These are phyloP conservation scores for Rhodotorula sp. DNA, from an alignment of 1,284 basidiomycete species.

Conservation along the genomic window DNA sequence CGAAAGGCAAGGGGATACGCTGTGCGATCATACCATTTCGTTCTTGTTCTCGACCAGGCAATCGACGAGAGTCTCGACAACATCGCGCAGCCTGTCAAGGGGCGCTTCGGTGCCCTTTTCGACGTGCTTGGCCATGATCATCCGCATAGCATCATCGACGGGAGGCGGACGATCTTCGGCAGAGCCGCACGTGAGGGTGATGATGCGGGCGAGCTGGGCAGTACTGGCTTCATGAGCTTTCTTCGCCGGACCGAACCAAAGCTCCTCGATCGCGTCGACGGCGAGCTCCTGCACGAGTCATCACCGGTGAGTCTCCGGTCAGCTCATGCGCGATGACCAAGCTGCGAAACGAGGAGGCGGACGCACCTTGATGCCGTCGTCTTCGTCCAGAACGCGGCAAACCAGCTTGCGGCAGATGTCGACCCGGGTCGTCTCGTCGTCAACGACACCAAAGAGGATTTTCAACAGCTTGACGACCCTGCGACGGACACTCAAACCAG, in stretches of 20 bases:
- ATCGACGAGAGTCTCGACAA: slow-evolving; percentile 80
- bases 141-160: slow-evolving; percentile 74
- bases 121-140: slow-evolving; percentile 58
- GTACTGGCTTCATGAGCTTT: slow-evolving; percentile 42
- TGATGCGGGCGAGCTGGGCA: slow-evolving; percentile 61
- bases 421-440: slow-evolving; percentile 60
- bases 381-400: slow-evolving; percentile 81
- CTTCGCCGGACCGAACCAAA: slow-evolving; percentile 64
- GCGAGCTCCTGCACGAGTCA: slow-evolving; percentile 65
- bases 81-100: slow-evolving; percentile 65
- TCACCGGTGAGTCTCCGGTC: neutral
- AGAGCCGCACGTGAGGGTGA: slow-evolving; percentile 77
- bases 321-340: neutral
- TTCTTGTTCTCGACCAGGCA: slow-evolving; percentile 79
- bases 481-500: slow-evolving; percentile 86
- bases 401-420: slow-evolving; percentile 84
- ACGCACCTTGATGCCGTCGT: slow-evolving; percentile 74
- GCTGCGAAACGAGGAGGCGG: neutral
- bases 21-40: slow-evolving; percentile 38
- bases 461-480: slow-evolving; percentile 91
- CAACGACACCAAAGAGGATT: slow-evolving; percentile 68
- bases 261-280: slow-evolving; percentile 77
- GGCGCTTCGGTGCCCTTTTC: slow-evolving; percentile 49
- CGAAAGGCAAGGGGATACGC: neutral
- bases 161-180: slow-evolving; percentile 79